Conservation (phyloP, 1,284 basidiomycete genomes). For the Pseudozyma flocculosa region DNA sequence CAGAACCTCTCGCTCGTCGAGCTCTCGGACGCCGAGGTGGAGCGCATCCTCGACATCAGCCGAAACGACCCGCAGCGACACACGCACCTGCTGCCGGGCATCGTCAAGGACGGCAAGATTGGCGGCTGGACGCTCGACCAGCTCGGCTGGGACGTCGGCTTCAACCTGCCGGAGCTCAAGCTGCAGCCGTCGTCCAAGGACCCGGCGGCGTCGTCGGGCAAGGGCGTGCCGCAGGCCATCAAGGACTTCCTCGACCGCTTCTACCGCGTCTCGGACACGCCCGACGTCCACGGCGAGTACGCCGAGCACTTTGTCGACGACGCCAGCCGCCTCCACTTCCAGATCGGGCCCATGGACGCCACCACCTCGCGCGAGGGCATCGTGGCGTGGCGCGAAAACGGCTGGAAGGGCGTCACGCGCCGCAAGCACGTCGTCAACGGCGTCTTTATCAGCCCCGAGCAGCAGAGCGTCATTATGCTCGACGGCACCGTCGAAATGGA, state of each 20-base stretch:
- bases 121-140: conserved; percentile 39
- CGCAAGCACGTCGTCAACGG: conserved; percentile 36
- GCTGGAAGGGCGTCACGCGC: conserved; percentile 24
- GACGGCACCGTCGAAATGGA: conserved; percentile 33
- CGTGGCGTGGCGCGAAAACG: conserved; percentile 31
- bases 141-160: conserved; percentile 46
- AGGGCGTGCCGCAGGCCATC: conserved; percentile 19
- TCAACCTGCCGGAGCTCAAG: not conserved
- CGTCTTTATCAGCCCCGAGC: conserved; percentile 27
- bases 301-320: conserved; percentile 23
- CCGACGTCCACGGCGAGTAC: conserved; percentile 29
- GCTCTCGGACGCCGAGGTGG: conserved; percentile 67
- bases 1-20: conserved; percentile 71
- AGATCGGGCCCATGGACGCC: conserved; percentile 39
- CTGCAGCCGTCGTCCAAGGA: not conserved
- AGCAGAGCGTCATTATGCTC: conserved; percentile 38
- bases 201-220: conserved; percentile 16
- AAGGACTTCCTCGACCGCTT: conserved; percentile 21
- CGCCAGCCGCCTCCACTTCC: conserved; percentile 22
- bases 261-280: conserved; percentile 32
- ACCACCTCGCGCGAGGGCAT: conserved; percentile 20
- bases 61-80: conserved; percentile 28
- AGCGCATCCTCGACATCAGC: conserved; percentile 29
- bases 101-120: not conserved
- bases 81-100: conserved; percentile 19